Conservation (phyloP, 2,329 filamentous ascomycete species). For the Phoma herbarum region DNA sequence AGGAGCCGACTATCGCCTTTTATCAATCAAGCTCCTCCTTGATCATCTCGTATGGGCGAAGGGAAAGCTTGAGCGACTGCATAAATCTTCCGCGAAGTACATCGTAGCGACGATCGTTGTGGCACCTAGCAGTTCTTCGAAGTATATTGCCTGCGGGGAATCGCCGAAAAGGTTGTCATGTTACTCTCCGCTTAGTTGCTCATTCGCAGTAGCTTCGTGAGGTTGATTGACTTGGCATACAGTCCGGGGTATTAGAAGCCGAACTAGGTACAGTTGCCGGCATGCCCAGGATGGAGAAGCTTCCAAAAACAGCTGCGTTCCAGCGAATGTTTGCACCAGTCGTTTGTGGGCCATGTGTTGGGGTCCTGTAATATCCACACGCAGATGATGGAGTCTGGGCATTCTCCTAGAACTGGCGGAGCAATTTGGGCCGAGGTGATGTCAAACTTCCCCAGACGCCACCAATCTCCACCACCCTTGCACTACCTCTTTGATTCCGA, state of each 20-base stretch:
- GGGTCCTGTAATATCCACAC: constrained; percentile 14
- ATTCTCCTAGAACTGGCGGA: constrained; percentile 7
- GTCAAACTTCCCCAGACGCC: constrained; percentile 19
- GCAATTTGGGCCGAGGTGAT: constrained; percentile 12
- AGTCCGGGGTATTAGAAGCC: constrained; percentile 18
- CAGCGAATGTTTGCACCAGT: not conserved
- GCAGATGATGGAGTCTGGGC: constrained; percentile 8
- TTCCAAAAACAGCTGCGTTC: not conserved
- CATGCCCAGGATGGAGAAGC: not conserved
- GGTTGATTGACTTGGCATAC: constrained; percentile 22
- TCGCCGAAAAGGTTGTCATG: constrained; percentile 1
- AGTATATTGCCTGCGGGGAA: constrained; percentile 20
- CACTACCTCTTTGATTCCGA: not conserved
- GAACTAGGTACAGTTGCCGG: constrained; percentile 10
- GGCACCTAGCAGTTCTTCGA: constrained; percentile 4
- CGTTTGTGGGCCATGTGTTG: not conserved
- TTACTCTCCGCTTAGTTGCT: constrained; percentile 6
- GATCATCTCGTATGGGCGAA: constrained; percentile 14
- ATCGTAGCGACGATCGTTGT: constrained; percentile 12
- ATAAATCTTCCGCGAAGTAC: constrained; percentile 21
- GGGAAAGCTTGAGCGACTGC: constrained; percentile 7
- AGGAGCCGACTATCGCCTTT: constrained; percentile 1
- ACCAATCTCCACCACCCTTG: constrained; percentile 17
- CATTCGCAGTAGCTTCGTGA: constrained; percentile 18
- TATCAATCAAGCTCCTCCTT: constrained; percentile 5